Evolutionary conservation across 2,329 filamentous ascomycete species (phyloP), one percentile per base, ranked within the genome.

Genomic region (Venturia nashicola): DNA sequence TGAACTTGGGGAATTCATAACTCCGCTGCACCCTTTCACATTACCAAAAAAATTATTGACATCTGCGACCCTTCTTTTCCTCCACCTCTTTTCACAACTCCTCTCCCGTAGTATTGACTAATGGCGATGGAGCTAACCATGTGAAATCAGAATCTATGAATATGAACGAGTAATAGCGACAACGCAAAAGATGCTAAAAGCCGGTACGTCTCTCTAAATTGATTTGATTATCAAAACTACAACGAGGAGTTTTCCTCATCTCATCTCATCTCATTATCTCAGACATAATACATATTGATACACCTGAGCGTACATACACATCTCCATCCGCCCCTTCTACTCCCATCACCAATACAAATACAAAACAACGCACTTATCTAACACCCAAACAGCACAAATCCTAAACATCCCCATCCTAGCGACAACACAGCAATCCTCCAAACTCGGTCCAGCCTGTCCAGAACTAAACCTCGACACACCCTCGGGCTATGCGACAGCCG

Each of bases 371-470:
- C n/a, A 14, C 54, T 7, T 14, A 5, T 18, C 36, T 60, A 60
- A 60, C 59, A n/a, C 5, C 1, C 14, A 18, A 27, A 16, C 65
- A 77, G 77, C 75, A 68, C 74, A 82, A 60, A 78, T 83, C 70
- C 83, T 94, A 68, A 75, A 84, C 68, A 86, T 96, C 67, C 92
- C 93, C 69, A 82, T 95, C 72, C 87, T 89, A 74, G 85, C 89
- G 34, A 97, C 92, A 4, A 97, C 93, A 1, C 93, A 97, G 74
- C 91, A 88, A 72, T 83, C 83, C 57, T 79, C 83, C 43, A 88
- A 89, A 63, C 86, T 97, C 3, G 93, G 94, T 70, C 81, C 85
- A 67, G 95, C 90, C 40, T 90, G 94, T 66, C 71, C 86, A 4
- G 86, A 94, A 71, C 83, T 97, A 27, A 75, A 80, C 18, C 72